phyloP scores from a whole-genome alignment of 2,329 filamentous ascomycete species.

The Claviceps sp. region DNA sequence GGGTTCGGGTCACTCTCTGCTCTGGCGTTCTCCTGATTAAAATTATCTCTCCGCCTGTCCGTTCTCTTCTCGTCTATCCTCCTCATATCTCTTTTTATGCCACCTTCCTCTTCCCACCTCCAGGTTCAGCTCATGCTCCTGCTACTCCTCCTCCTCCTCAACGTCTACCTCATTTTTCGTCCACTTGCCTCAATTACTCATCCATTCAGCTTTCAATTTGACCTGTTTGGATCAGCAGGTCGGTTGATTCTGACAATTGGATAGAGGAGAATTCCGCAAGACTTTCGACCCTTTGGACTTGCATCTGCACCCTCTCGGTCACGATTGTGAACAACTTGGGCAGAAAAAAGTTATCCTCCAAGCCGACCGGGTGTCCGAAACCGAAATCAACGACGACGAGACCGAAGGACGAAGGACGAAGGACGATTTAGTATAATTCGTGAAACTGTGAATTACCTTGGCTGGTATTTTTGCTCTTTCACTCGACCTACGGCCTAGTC shows the following conservation, averaged over 20 bases:
- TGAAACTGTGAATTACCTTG: conserved; percentile 20
- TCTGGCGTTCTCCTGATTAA: conserved; percentile 16
- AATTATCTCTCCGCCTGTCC: conserved; percentile 39
- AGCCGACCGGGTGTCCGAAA: conserved; percentile 8
- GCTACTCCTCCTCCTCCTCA: conserved; percentile 22
- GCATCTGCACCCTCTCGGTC: conserved; percentile 8
- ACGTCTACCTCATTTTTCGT: conserved; percentile 27
- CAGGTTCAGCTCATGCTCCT: conserved; percentile 23
- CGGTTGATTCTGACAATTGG: conserved; percentile 17
- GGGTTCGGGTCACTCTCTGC: conserved; percentile 5
- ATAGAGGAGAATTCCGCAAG: conserved; percentile 21
- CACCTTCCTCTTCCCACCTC: conserved; percentile 18
- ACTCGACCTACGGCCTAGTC: conserved; percentile 3
- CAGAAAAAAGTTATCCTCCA: conserved; percentile 15
- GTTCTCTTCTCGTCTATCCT: conserved; percentile 40
- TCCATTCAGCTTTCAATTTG: conserved; percentile 35
- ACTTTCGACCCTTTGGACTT: conserved; percentile 9
- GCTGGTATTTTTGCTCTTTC: conserved; percentile 25
- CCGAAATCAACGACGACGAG: conserved; percentile 5
- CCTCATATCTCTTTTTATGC: conserved; percentile 34
- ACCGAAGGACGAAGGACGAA: conserved; percentile 5
- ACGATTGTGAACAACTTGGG: conserved; percentile 14
- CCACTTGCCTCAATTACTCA: conserved; percentile 38
- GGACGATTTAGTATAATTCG: conserved; percentile 7
- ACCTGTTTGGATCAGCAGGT: conserved; percentile 22